Percentiles rank a stretch among this genome's conserved stretches.
These are phyloP conservation scores for Citrullus amarus DNA, from an alignment of 306 rosid species.

Conservation along the genomic window DNA sequence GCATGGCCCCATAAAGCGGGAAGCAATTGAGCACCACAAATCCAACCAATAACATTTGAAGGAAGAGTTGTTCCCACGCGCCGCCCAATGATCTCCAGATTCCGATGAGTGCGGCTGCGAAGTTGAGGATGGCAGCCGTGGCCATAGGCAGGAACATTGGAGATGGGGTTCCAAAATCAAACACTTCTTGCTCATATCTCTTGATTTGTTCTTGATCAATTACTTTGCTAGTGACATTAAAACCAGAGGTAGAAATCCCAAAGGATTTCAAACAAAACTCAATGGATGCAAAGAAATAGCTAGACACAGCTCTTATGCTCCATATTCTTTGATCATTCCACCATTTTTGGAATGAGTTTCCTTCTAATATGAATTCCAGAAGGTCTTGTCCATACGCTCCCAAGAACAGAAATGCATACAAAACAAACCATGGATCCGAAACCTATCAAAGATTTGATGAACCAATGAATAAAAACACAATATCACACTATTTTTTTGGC, in stretches of 20 bases:
- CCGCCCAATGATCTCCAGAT: not conserved
- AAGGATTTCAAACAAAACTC: constrained; percentile 18
- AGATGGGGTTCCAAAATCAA: constrained; percentile 28
- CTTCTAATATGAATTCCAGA: constrained; percentile 16
- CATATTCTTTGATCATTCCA: constrained; percentile 46
- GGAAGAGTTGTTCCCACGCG: constrained; percentile 4
- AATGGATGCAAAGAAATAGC: constrained; percentile 12
- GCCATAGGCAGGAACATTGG: constrained; percentile 8
- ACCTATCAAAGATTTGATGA: not conserved
- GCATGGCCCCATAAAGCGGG: constrained; percentile 30
- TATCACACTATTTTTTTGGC: too few relatives aligned
- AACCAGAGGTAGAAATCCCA: constrained; percentile 14
- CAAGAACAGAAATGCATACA: constrained; percentile 22
- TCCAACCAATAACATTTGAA: constrained; percentile 16
- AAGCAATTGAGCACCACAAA: constrained; percentile 16
- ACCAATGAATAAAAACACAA: too few relatives aligned
- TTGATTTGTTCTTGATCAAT: constrained; percentile 24
- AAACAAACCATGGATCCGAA: constrained; percentile 17
- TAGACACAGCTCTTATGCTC: constrained; percentile 24
- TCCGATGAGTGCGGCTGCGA: constrained; percentile 7
- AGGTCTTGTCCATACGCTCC: constrained; percentile 28
- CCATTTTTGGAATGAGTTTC: constrained; percentile 20
- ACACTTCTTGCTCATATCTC: constrained; percentile 20
- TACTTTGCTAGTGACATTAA: constrained; percentile 34
- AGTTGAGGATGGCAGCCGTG: constrained; percentile 6